phyloP scores from a whole-genome alignment of 1,284 basidiomycete genomes.

The Rugosomyces carneus region DNA sequence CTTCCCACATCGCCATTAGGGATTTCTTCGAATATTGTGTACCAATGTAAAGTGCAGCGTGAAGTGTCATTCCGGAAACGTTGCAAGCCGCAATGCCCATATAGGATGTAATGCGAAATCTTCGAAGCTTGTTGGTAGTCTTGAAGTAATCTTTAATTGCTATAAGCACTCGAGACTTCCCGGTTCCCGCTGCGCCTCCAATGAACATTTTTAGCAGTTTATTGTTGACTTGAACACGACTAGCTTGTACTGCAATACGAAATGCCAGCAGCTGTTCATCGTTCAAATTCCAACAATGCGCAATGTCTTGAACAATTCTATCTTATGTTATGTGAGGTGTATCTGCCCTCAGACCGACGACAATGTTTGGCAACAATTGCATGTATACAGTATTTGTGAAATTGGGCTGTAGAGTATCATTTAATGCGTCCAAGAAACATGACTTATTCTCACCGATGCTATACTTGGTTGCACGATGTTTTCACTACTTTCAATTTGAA shows the following conservation, averaged over 20 bases:
- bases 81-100: slow-evolving; percentile 32
- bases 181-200: slow-evolving; percentile 30
- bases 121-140: slow-evolving; percentile 13
- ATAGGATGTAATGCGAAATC: slow-evolving; percentile 25
- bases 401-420: no score
- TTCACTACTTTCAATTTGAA: no score
- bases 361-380: no score
- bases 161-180: slow-evolving; percentile 31
- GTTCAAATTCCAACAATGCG: no score
- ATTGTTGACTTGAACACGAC: slow-evolving; percentile 9
- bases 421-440: no score
- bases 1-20: slow-evolving; percentile 29
- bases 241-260: slow-evolving; percentile 20
- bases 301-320: no score
- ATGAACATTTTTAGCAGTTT: slow-evolving; percentile 27
- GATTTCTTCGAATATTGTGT: slow-evolving; percentile 3
- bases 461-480: no score
- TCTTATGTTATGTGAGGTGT: no score
- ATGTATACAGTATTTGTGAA: no score
- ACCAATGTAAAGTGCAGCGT: slow-evolving; percentile 24
- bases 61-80: slow-evolving; percentile 30
- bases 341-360: no score
- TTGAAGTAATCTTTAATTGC: slow-evolving; percentile 27
- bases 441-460: no score
- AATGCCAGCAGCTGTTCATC: slow-evolving; percentile 27